Evolutionary conservation across 495 filamentous ascomycete genomes (phyloP), one percentile per base, ranked within the genome.

Genomic region (Geopyxis carbonaria): DNA sequence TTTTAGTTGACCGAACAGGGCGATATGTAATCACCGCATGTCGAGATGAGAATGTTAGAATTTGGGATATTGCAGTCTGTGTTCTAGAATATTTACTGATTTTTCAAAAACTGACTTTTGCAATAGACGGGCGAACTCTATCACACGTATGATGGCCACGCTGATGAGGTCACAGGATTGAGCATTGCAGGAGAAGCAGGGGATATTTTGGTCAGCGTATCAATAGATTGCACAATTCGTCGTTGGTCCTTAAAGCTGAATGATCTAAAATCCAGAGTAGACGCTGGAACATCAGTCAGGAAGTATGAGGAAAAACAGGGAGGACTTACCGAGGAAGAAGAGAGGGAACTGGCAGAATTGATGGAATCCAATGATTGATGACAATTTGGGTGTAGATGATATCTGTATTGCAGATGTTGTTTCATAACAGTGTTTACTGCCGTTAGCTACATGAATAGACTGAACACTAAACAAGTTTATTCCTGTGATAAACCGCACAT

Each of bases 11-110:
- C 16, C 71, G 76, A 21, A 70, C 65, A 2, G 72, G 72, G 2
- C 69, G 76, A n/a, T 86, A 78, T 78, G 69, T 87, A n/a, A 63
- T 92, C 15, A 94, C 86, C 0, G 85, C 76, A 0, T 93, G 89
- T 41, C 63, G 89, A 40, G 83, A 93, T 53, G 89, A 97, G 59
- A 74, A 91, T 42, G 68, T 97, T 34, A 77, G 87, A 43, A 70
- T 94, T 9, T 97, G 87, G 87, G 77, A 93, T 55, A 54, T 65
- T 58, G 64, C 61, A 28, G 69, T 72, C 55, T 43, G 66, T 60
- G 11, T 22, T 22, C 14, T 22, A 5, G 4, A 21, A 9, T 35
- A 15, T 27, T 15, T 31, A 14, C 23, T 41, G 24, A 4, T 38
- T 36, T 8, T 27, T 21, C 18, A n/a, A 23, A 24, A 11, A 14